Percentiles rank a stretch among this genome's conserved stretches.
phyloP scores from a whole-genome alignment of 2,329 filamentous ascomycete genomes.

The Arthrobotrys megalospora region DNA sequence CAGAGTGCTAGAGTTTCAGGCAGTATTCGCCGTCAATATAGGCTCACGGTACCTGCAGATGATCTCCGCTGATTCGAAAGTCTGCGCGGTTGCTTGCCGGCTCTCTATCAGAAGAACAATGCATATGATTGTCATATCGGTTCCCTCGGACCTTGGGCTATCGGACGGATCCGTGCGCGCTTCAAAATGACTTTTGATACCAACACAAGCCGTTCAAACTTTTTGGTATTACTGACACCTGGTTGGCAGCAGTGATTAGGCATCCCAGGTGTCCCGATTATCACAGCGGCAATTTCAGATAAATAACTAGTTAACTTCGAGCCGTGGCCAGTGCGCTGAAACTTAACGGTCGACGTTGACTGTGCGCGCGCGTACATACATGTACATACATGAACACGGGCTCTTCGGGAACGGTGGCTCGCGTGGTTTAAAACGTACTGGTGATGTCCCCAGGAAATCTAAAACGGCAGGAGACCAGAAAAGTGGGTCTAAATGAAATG shows the following conservation, averaged over 20 bases:
- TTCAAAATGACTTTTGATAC: conserved; percentile 1
- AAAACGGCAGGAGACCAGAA: conserved; percentile 48
- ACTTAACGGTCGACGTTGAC: conserved; percentile 39
- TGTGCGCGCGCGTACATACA: conserved; percentile 22
- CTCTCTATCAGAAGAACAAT: conserved; percentile 24
- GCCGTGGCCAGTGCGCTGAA: conserved; percentile 46
- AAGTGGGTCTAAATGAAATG: conserved; percentile 46
- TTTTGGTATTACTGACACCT: conserved; percentile 23
- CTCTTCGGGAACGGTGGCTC: conserved; percentile 20
- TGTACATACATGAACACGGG: conserved; percentile 20
- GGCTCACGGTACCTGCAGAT: conserved; percentile 51
- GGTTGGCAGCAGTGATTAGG: conserved; percentile 4
- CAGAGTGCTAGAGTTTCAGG: conserved; percentile 41
- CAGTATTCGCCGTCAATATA: conserved; percentile 58
- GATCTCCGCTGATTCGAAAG: conserved; percentile 56
- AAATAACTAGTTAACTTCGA: conserved; percentile 26
- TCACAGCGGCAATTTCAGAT: conserved; percentile 33
- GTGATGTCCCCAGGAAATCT: conserved; percentile 29
- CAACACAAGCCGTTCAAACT: conserved; percentile 42
- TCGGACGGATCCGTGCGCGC: conserved; percentile 53
- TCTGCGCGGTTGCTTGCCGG: conserved; percentile 43
- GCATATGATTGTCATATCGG: conserved; percentile 46
- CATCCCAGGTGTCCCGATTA: conserved; percentile 22
- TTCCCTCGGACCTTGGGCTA: conserved; percentile 21
- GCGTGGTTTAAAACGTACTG: conserved; percentile 25